Conservation (phyloP, 2,329 filamentous ascomycete species). For the Venturia effusa region DNA sequence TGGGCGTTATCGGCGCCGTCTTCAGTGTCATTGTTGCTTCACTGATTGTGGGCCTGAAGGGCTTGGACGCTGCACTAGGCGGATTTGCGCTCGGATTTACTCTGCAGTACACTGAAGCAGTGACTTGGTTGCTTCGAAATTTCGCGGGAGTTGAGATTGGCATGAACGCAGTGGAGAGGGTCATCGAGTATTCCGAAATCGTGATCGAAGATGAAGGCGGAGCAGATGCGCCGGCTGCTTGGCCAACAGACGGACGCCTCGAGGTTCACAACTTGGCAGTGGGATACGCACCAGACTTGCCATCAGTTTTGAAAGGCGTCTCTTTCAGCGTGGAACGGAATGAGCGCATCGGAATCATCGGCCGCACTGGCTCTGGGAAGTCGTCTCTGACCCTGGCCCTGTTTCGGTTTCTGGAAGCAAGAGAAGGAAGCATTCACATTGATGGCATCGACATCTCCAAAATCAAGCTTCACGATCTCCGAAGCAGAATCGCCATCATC, state of each 20-base stretch:
- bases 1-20: constrained; percentile 56
- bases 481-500: constrained; percentile 69
- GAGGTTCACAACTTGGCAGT: constrained; percentile 65
- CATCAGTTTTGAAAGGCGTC: constrained; percentile 58
- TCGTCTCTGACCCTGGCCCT: constrained; percentile 64
- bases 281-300: constrained; percentile 59
- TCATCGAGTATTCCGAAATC: constrained; percentile 63
- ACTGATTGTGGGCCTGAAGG: constrained; percentile 49
- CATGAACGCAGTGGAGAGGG: constrained; percentile 71
- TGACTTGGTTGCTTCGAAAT: constrained; percentile 56
- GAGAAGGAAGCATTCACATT: constrained; percentile 31
- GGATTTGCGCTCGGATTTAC: constrained; percentile 69
- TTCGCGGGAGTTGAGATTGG: constrained; percentile 55
- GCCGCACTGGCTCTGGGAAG: constrained; percentile 69
- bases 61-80: constrained; percentile 57
- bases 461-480: constrained; percentile 57
- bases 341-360: constrained; percentile 53
- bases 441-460: constrained; percentile 67
- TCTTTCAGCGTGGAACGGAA: constrained; percentile 56
- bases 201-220: constrained; percentile 45
- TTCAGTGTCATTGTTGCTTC: constrained; percentile 57
- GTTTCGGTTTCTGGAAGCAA: constrained; percentile 61
- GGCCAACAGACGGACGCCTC: constrained; percentile 64
- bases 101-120: constrained; percentile 53
- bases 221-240: constrained; percentile 52